Percentiles rank a stretch among this genome's conserved stretches.
phyloP scores from a whole-genome alignment of 2,329 filamentous ascomycete species.

The Trichoderma sp. region DNA sequence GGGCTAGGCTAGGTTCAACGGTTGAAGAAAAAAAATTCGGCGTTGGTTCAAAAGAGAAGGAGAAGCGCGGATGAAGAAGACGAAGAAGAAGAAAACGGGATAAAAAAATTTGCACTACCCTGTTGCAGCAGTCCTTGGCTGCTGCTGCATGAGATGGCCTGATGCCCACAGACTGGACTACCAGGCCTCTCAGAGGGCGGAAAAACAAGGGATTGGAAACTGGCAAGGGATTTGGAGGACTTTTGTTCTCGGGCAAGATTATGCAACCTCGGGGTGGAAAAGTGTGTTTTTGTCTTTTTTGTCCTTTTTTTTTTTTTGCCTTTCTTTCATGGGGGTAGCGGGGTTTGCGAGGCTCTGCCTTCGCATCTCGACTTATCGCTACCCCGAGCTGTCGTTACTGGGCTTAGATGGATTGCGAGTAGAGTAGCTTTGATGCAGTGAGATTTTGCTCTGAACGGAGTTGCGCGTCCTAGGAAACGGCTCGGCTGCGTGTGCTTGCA shows the following conservation, averaged over 20 bases:
- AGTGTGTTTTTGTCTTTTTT: not conserved
- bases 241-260: slow-evolving; percentile 10
- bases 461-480: not conserved
- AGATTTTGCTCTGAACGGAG: not conserved
- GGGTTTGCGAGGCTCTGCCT: not conserved
- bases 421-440: not conserved
- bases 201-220: slow-evolving; percentile 22
- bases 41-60: slow-evolving; percentile 23
- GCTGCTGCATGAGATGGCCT: slow-evolving; percentile 19
- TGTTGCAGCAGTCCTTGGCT: slow-evolving; percentile 19
- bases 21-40: slow-evolving; percentile 5
- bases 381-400: slow-evolving; percentile 21
- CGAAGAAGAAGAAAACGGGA: not conserved
- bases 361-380: not conserved
- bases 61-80: slow-evolving; percentile 11
- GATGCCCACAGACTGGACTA: slow-evolving; percentile 8
- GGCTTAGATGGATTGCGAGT: not conserved
- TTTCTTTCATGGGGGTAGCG: not conserved
- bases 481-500: not conserved
- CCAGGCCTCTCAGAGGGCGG: slow-evolving; percentile 10
- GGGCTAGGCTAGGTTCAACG: slow-evolving; percentile 10
- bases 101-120: slow-evolving; percentile 11
- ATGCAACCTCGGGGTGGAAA: slow-evolving; percentile 6
- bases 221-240: slow-evolving; percentile 15
- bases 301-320: not conserved